These are phyloP conservation scores for Biscutella laevigata DNA, from an alignment of 441 rosid genomes.

Conservation along the genomic window DNA sequence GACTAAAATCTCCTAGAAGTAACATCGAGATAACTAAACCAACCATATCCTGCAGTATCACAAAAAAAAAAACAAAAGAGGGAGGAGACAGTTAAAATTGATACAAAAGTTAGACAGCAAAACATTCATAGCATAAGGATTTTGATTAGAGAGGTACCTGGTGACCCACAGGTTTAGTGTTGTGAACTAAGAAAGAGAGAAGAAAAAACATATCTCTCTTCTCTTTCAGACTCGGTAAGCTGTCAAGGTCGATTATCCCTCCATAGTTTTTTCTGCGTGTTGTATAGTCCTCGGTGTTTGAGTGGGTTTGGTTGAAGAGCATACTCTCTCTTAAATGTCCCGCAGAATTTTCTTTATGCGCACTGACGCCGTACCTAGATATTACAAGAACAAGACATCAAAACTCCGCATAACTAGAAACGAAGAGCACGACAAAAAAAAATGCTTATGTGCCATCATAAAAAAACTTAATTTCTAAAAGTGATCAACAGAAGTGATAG, in stretches of 20 bases:
- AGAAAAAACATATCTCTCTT: slow-evolving; percentile 81
- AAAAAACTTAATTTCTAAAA: neutral
- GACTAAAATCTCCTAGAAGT: slow-evolving; percentile 97
- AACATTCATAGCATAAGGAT: neutral
- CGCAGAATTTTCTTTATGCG: slow-evolving; percentile 33
- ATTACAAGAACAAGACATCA: slow-evolving; percentile 26
- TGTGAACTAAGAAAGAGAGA: slow-evolving; percentile 89
- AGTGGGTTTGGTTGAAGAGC: slow-evolving; percentile 36
- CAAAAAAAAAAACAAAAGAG: neutral
- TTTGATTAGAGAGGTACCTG: slow-evolving; percentile 47
- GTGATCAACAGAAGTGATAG: neutral
- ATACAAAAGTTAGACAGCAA: neutral
- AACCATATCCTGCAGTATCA: slow-evolving; percentile 84
- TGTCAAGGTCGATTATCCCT: slow-evolving; percentile 66
- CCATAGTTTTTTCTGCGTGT: slow-evolving; percentile 56
- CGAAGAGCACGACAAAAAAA: neutral
- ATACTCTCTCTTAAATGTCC: slow-evolving; percentile 36
- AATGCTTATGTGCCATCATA: slow-evolving; percentile 1
- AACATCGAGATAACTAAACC: slow-evolving; percentile 95
- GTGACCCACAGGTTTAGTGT: slow-evolving; percentile 98
- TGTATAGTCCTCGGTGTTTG: slow-evolving; percentile 37
- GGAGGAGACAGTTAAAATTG: slow-evolving; percentile 8
- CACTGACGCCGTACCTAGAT: slow-evolving; percentile 30
- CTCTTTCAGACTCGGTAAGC: slow-evolving; percentile 72
- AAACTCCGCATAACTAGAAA: slow-evolving; percentile 19